Evolutionary conservation across 305 asterid species (phyloP), one percentile per base, ranked within the genome.

Genomic region (Fraxinus platypoda): DNA sequence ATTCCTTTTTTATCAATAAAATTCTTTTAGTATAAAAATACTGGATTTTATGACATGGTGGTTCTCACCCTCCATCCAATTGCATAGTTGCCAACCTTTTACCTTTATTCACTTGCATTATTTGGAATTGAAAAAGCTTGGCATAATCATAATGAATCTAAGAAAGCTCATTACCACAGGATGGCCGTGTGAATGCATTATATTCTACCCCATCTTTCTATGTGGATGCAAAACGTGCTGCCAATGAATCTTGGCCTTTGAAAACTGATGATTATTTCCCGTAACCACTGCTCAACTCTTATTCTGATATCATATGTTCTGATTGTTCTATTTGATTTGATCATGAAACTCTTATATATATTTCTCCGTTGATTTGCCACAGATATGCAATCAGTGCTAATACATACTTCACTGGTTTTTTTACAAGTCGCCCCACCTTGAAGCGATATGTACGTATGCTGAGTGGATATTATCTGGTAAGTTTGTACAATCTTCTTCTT

Each of bases 181-280:
- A 93, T 84, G 98, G 97, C 41, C 91, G 91, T 73, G 89, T 94
- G 73, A 93, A 94, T 90, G 97, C 93, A 26, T 85, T 94, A 82
- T 94, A 94, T 88, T 94, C 98, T 77, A 93, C 98, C 9, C 98
- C 97, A 77, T 92, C 98, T 46, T 74, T 92, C 78, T 94, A 94
- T 81, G 90, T 91, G 2, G 98, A 94, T 86, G 94, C 97, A 17
- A 94, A 94, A 86, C 84, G 88, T 84, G 93, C 93, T 31, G 84
- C 91, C 30, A 85, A 84, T 57, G 90, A 85, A 75, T 71, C 94
- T 2, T 94, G 95, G 97, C 98, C 97, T 77, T 87, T 94, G 82
- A 93, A 93, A 88, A 81, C 83, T 13, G 97, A 89, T 83, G 98
- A 94, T 83, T 94, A 90, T 87, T 93, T 94, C 85, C 98, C 98